A percentile compares a stretch with the other conserved stretches of the same genome.
Conservation (phyloP, 345 rosid species). For the Syzygium jambos region DNA sequence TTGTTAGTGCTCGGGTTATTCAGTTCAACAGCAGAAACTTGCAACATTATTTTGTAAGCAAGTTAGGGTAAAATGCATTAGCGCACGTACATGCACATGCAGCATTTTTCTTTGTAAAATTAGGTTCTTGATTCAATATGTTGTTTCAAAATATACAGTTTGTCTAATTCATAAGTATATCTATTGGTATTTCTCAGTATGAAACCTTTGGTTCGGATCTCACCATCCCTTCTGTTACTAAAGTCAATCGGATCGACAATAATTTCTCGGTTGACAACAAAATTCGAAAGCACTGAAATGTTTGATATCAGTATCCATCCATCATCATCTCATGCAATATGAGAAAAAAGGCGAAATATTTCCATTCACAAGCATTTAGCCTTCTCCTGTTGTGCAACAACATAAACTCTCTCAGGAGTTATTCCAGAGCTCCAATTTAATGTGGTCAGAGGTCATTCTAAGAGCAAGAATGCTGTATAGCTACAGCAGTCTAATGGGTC, state of each 20-base stretch:
- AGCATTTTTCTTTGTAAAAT: neutral
- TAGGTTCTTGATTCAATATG: neutral
- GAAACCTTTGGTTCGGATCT: neutral
- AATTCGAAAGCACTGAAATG: neutral
- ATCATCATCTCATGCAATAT: neutral
- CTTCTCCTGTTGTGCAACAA: neutral
- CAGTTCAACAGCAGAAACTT: neutral
- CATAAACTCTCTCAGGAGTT: neutral
- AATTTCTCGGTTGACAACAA: neutral
- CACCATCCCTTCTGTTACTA: neutral
- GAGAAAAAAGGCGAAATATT: constrained; percentile 8
- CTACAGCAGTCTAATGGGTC: neutral
- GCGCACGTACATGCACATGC: neutral
- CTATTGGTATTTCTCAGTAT: neutral
- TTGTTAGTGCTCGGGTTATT: neutral
- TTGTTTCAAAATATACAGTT: neutral
- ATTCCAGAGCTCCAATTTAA: neutral
- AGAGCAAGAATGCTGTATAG: neutral
- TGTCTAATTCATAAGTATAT: neutral
- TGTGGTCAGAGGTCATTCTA: neutral
- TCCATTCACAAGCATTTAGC: neutral
- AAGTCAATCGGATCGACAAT: neutral
- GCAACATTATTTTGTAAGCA: neutral
- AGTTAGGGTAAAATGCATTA: neutral
- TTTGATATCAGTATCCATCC: neutral